A percentile compares a stretch with the other conserved stretches of the same genome.
phyloP scores from a whole-genome alignment of 306 rosid genomes.

The Cucumis cinereus region DNA sequence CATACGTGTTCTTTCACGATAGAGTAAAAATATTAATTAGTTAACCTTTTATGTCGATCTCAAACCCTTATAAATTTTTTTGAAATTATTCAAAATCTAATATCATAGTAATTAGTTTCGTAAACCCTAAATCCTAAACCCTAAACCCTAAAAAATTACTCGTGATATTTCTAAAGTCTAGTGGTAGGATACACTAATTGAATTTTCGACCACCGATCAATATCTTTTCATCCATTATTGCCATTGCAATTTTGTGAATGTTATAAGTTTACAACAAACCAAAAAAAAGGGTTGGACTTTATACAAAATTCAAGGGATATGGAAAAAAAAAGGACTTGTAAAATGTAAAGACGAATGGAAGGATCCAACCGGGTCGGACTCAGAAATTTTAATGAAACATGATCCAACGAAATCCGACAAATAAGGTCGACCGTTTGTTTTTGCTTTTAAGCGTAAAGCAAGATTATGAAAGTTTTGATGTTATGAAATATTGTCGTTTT shows the following conservation, averaged over 20 bases:
- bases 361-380: not conserved
- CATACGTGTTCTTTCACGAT: no score
- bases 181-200: no score
- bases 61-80: no score
- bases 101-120: no score
- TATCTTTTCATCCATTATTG: no score
- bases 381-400: not conserved
- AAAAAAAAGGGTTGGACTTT: not conserved
- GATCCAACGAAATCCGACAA: not conserved
- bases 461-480: not conserved
- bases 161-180: no score
- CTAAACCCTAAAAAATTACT: no score
- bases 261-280: not conserved
- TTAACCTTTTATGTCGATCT: no score
- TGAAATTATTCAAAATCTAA: no score
- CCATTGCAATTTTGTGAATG: not conserved
- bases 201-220: no score
- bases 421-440: not conserved
- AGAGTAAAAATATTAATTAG: no score
- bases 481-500: not conserved
- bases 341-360: not conserved
- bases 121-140: no score
- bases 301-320: not conserved
- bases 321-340: not conserved
- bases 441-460: not conserved